Evolutionary conservation across 371 early-diverging fungal species (phyloP).

Genomic region (Mycotypha africana): DNA sequence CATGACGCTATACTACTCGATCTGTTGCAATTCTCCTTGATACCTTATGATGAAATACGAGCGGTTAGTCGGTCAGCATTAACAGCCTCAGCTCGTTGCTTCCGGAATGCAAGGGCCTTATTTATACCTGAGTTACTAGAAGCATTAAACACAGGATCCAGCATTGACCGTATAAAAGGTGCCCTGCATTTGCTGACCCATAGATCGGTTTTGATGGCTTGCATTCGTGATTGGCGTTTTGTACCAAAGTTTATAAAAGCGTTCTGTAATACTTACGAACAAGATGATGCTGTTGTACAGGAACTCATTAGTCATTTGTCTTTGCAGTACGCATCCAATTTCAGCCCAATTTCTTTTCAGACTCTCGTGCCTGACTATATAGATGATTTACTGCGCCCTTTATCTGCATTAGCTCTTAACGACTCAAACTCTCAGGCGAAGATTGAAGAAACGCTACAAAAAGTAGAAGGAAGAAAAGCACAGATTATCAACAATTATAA

Average conservation of each 20-base stretch:
- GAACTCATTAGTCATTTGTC: conserved; percentile 65
- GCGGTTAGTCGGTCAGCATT: conserved; percentile 61
- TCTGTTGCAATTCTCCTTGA: conserved; percentile 60
- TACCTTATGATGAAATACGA: conserved; percentile 73
- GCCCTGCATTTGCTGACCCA: conserved; percentile 66
- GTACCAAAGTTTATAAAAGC: conserved; percentile 55
- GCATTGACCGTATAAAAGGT: conserved; percentile 71
- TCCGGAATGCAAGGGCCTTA: conserved; percentile 48
- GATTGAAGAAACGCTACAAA: conserved; percentile 10
- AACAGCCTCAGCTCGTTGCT: conserved; percentile 47
- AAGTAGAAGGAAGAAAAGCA: conserved; percentile 21
- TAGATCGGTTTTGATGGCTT: conserved; percentile 45
- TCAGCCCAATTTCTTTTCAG: conserved; percentile 38
- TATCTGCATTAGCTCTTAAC: conserved; percentile 4
- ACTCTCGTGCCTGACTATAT: conserved; percentile 21
- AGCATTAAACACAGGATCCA: conserved; percentile 42
- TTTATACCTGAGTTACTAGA: conserved; percentile 57
- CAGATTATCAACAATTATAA: conserved; percentile 13
- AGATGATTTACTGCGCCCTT: conserved; percentile 6
- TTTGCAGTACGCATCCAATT: conserved; percentile 51
- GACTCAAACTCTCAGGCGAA: conserved; percentile 7
- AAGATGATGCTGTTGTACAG: conserved; percentile 77
- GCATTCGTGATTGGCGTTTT: conserved; percentile 60
- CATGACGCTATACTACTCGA: conserved; percentile 51
- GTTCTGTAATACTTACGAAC: conserved; percentile 67